Evolutionary conservation across 1,139 yeast genomes (phyloP).

Genomic region (Suhomyces ambrosiae): DNA sequence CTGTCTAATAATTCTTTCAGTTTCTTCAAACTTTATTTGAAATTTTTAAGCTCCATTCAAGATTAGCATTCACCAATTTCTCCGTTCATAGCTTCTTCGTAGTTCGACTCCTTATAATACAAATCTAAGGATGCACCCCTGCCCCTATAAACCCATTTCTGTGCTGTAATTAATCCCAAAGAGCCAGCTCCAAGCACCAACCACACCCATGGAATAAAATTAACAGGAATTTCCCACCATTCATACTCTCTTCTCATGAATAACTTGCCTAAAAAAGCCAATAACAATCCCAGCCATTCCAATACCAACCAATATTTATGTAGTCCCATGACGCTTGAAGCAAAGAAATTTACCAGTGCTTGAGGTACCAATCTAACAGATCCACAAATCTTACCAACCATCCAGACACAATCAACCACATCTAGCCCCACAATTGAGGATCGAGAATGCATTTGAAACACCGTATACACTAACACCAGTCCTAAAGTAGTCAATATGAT

Average conservation of each 20-base stretch:
- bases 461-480: constrained; percentile 1
- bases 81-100: too few relatives aligned
- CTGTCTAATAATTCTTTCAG: too few relatives aligned
- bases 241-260: constrained; percentile 4
- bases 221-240: constrained; percentile 32
- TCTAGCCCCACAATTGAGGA: constrained; percentile 23
- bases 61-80: background rate
- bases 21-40: too few relatives aligned
- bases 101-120: constrained; percentile 2
- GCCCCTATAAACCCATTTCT: constrained; percentile 7
- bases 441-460: background rate
- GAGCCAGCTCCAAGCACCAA: constrained; percentile 7
- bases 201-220: constrained; percentile 25
- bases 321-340: constrained; percentile 20
- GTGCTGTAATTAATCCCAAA: constrained; percentile 2
- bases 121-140: constrained; percentile 5
- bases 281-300: constrained; percentile 14
- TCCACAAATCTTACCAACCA: constrained; percentile 20
- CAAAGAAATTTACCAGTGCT: constrained; percentile 30
- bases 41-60: too few relatives aligned
- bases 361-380: constrained; percentile 30
- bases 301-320: constrained; percentile 16
- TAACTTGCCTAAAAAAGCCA: constrained; percentile 12
- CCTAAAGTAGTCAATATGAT: constrained; percentile 3
- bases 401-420: constrained; percentile 32